These are phyloP conservation scores for Pseudogymnoascus sp. DNA, from an alignment of 2,329 filamentous ascomycete species.

Conservation along the genomic window DNA sequence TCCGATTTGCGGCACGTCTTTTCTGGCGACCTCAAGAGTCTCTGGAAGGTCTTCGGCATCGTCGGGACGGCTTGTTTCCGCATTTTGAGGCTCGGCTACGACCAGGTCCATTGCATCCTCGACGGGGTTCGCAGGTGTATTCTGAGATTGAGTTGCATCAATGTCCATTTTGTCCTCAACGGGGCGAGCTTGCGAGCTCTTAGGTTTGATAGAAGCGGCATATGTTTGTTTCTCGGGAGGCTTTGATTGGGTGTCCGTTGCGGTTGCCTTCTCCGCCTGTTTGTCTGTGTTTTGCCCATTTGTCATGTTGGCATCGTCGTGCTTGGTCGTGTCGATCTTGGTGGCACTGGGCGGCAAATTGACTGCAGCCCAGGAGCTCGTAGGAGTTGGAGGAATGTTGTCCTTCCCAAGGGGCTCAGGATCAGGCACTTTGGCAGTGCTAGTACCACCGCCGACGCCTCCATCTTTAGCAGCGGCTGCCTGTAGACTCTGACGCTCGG, in stretches of 20 bases:
- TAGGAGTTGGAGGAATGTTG: not conserved
- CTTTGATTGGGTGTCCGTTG: not conserved
- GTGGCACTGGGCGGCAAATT: not conserved
- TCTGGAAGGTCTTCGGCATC: not conserved
- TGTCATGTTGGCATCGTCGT: not conserved
- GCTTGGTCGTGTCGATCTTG: not conserved
- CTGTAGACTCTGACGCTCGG: constrained; percentile 6
- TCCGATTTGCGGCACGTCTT: not conserved
- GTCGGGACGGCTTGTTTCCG: not conserved
- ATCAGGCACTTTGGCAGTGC: not conserved
- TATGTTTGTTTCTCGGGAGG: not conserved
- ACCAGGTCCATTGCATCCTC: not conserved
- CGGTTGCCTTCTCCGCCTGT: not conserved
- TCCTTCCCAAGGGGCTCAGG: not conserved
- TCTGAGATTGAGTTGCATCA: not conserved
- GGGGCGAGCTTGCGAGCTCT: not conserved
- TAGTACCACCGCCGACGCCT: not conserved
- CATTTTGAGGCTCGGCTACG: not conserved
- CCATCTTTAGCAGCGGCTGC: constrained; percentile 9
- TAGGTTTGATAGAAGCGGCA: not conserved
- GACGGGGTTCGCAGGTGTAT: not conserved
- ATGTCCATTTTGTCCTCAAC: not conserved
- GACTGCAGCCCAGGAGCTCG: not conserved
- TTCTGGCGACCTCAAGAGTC: not conserved
- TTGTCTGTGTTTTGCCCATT: not conserved